phyloP scores from a whole-genome alignment of 2,329 filamentous ascomycete species.

The Hysterium pulicare region DNA sequence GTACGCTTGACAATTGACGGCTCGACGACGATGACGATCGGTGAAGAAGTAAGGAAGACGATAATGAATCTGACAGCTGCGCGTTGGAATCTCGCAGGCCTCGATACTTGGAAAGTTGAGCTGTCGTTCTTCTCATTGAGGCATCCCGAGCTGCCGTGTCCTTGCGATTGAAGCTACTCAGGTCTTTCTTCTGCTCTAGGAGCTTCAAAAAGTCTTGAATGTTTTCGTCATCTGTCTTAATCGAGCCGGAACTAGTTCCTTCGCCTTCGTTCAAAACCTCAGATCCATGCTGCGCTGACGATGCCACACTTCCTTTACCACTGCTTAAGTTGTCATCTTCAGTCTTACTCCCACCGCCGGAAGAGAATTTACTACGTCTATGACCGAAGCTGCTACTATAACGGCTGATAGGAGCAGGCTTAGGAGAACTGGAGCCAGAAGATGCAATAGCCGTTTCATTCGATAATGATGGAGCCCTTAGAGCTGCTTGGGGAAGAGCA shows the following conservation, averaged over 20 bases:
- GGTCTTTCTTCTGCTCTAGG: conserved; percentile 82
- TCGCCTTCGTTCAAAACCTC: conserved; percentile 70
- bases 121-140: conserved; percentile 70
- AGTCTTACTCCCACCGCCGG: conserved; percentile 65
- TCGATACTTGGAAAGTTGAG: conserved; percentile 80
- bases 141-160: conserved; percentile 59
- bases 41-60: conserved; percentile 80
- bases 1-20: conserved; percentile 66
- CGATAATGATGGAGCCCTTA: conserved; percentile 62
- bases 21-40: conserved; percentile 75
- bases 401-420: conserved; percentile 70
- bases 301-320: conserved; percentile 71
- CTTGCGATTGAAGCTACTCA: conserved; percentile 72
- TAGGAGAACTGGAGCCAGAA: conserved; percentile 72
- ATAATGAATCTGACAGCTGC: conserved; percentile 87
- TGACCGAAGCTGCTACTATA: conserved; percentile 96
- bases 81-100: conserved; percentile 86
- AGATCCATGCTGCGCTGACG: conserved; percentile 70
- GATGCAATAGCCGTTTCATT: conserved; percentile 62
- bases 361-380: conserved; percentile 72
- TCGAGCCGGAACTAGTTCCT: conserved; percentile 61
- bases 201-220: conserved; percentile 91
- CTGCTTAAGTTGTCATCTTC: conserved; percentile 78
- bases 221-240: conserved; percentile 81
- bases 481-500: conserved; percentile 70